These are phyloP conservation scores for Boletus pseudo-olivaceus DNA, from an alignment of 768 basidiomycete species.

Conservation along the genomic window DNA sequence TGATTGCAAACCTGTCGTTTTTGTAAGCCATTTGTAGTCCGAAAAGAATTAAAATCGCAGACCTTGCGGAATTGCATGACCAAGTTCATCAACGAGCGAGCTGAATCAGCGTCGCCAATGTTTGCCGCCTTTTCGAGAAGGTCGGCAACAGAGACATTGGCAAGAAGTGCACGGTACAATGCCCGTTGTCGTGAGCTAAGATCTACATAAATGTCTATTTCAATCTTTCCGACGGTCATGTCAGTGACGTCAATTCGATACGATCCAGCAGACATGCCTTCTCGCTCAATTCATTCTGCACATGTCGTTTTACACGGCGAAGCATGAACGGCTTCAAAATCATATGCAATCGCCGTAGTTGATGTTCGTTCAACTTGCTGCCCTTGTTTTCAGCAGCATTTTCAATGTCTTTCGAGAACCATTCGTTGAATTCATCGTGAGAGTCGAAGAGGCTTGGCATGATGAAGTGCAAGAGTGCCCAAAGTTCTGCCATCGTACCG, in stretches of 20 bases:
- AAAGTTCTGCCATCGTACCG: constrained; percentile 62
- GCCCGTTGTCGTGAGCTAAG: constrained; percentile 88
- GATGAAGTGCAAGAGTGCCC: constrained; percentile 98
- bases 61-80: constrained; percentile 99
- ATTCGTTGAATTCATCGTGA: constrained; percentile 98
- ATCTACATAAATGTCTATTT: constrained; percentile 92
- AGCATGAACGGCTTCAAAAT: constrained; percentile 99
- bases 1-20: constrained; percentile 85
- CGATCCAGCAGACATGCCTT: constrained; percentile 55
- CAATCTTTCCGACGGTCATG: constrained; percentile 81
- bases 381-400: constrained; percentile 90
- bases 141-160: constrained; percentile 93
- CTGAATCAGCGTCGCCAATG: constrained; percentile 86
- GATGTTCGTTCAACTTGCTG: constrained; percentile 90
- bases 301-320: constrained; percentile 92
- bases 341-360: constrained; percentile 93
- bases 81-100: constrained; percentile 95
- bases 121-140: constrained; percentile 90
- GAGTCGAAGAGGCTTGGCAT: constrained; percentile 99
- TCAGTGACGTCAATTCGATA: constrained; percentile 76
- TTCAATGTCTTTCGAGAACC: constrained; percentile 99
- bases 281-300: constrained; percentile 99
- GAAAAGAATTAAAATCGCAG: constrained; percentile 9
- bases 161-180: constrained; percentile 84
- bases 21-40: constrained; percentile 4